A percentile compares a stretch with the other conserved stretches of the same genome.
These are phyloP conservation scores for Zymoseptoria crescenta DNA, from an alignment of 2,329 filamentous ascomycete species.

Conservation along the genomic window DNA sequence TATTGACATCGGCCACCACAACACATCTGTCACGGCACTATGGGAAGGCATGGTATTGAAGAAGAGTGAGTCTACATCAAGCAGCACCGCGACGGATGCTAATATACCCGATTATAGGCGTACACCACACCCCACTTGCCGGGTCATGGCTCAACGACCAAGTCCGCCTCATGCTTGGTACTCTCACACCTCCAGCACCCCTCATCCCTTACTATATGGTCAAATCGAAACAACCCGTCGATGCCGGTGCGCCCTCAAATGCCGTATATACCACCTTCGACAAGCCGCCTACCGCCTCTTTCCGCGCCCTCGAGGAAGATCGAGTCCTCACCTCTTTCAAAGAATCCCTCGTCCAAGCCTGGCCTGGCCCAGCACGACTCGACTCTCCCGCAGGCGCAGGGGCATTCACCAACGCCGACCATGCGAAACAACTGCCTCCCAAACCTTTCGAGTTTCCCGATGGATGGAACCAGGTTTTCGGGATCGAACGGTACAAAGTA, in stretches of 20 bases:
- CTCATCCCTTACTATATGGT: constrained; percentile 82
- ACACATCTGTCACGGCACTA: constrained; percentile 80
- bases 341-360: constrained; percentile 91
- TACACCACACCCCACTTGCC: constrained; percentile 76
- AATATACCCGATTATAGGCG: constrained; percentile 41
- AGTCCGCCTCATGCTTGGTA: constrained; percentile 70
- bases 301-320: constrained; percentile 80
- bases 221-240: constrained; percentile 78
- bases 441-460: constrained; percentile 96
- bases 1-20: constrained; percentile 82
- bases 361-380: constrained; percentile 71
- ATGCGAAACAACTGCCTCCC: constrained; percentile 63
- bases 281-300: constrained; percentile 57
- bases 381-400: constrained; percentile 38
- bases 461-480: constrained; percentile 92
- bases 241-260: constrained; percentile 73
- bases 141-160: constrained; percentile 88
- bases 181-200: constrained; percentile 59
- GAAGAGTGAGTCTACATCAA: constrained; percentile 42
- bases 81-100: not conserved
- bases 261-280: constrained; percentile 65
- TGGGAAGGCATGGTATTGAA: constrained; percentile 93
- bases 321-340: constrained; percentile 93
- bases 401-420: constrained; percentile 60
- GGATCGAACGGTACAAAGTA: constrained; percentile 75